Base-by-base conservation (phyloP, 192 early-diverging fungal species). In the Helicostylum pulchrum region DNA sequence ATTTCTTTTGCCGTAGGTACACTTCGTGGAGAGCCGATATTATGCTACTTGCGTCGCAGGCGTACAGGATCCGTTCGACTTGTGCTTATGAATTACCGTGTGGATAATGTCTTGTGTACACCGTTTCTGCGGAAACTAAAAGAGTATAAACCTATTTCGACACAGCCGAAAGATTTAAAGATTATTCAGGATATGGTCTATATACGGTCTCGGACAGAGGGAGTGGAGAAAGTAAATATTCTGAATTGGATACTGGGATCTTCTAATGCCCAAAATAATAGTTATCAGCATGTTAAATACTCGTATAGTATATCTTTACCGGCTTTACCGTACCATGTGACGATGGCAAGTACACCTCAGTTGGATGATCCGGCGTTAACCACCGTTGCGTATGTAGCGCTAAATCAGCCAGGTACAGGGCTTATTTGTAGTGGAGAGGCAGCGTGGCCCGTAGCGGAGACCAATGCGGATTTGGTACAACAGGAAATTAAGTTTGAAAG, bases 401-500 rank as follows among this genome's bases (percentile, higher is more conserved):
- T 62, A 1, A 45, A 15, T 36, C 45, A 48, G 10, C 31, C 45
- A 6, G 61, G 61, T 17, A 36, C 31, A 3, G 61, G 61, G 0
- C 4, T 67, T 36, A 53, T 52, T 0, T 60, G 30, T 32, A 53
- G 45, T 56, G 66, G 36, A 31, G 42, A 23, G 14, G 36, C 51
- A 21, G 51, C 51, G 6, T 53, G 50, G 62, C 62, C 50, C 1
- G 39, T 53, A 21, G 26, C 49, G 7, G 34, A 52, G 30, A 43
- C 36, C 12, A 47, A 52, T 8, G 32, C 36, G 12, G 43, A 56
- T 39, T 26, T 39, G 31, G 14, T 53, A 34, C 44, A 58, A 32
- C 42, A 60, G 15, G 50, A 26, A 8, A 50, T 68, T 19, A 34
- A 48, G 7, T 62, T 68, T 54, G 67, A 68, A 42, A 30, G 34